These are phyloP conservation scores for Annulohypoxylon maeteangense DNA, from an alignment of 495 filamentous ascomycete species.

Conservation along the genomic window DNA sequence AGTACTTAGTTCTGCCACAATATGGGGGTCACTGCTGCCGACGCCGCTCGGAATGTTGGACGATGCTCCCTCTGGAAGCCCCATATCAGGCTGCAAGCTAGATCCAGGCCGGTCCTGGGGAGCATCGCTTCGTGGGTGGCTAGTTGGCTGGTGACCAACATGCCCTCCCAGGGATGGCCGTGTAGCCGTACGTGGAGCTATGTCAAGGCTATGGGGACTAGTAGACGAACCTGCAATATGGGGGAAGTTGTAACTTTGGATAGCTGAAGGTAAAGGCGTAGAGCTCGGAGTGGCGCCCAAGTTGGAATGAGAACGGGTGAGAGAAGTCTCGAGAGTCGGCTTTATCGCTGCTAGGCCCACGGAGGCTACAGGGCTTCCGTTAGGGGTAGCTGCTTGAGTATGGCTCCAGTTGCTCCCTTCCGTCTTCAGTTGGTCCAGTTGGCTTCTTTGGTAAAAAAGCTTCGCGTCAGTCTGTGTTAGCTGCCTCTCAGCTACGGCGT, in stretches of 20 bases:
- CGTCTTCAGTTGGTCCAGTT: conserved; percentile 65
- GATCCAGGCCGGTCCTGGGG: conserved; percentile 40
- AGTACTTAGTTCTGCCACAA: conserved; percentile 80
- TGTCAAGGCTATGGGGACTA: conserved; percentile 34
- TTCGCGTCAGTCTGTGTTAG: conserved; percentile 92
- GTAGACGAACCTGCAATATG: conserved; percentile 43
- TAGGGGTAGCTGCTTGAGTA: conserved; percentile 54
- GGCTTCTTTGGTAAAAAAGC: conserved; percentile 92
- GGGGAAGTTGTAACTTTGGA: conserved; percentile 46
- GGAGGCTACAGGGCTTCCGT: conserved; percentile 60
- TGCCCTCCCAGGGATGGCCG: conserved; percentile 44
- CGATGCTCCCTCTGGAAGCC: conserved; percentile 35
- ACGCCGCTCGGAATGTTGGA: conserved; percentile 49
- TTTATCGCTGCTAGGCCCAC: conserved; percentile 23
- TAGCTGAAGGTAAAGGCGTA: conserved; percentile 26
- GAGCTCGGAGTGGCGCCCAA: conserved; percentile 17
- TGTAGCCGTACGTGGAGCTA: conserved; percentile 45
- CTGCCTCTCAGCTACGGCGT: conserved; percentile 88
- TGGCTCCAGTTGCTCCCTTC: conserved; percentile 59
- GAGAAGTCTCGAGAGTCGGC: conserved; percentile 23
- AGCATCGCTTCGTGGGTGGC: conserved; percentile 19
- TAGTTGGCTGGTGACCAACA: conserved; percentile 24
- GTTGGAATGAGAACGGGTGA: conserved; percentile 22
- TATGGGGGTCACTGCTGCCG: conserved; percentile 69
- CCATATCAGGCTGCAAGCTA: conserved; percentile 32